These are phyloP conservation scores for Trametes cinnabarina DNA, from an alignment of 768 basidiomycete species.

Conservation along the genomic window DNA sequence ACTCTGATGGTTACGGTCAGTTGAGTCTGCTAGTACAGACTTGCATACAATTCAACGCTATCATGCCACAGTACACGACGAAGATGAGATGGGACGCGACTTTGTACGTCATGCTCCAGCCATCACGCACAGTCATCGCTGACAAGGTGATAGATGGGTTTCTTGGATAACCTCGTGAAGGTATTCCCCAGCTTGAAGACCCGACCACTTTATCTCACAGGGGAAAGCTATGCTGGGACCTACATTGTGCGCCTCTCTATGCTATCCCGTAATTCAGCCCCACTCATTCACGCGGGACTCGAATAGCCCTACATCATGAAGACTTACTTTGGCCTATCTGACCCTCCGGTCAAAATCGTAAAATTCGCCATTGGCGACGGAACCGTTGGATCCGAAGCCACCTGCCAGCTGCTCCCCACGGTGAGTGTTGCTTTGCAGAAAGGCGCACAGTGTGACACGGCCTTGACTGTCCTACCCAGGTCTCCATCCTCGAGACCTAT, in stretches of 20 bases:
- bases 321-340: constrained; percentile 58
- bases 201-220: constrained; percentile 65
- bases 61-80: constrained; percentile 33
- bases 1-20: constrained; percentile 53
- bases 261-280: background rate
- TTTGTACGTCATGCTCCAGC: constrained; percentile 36
- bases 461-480: constrained; percentile 35
- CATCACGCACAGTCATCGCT: background rate
- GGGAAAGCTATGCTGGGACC: constrained; percentile 74
- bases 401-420: constrained; percentile 54
- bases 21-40: background rate
- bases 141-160: constrained; percentile 54
- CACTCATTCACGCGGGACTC: background rate
- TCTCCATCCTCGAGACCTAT: constrained; percentile 63
- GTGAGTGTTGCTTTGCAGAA: constrained; percentile 35
- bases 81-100: constrained; percentile 62
- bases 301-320: constrained; percentile 72
- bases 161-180: constrained; percentile 67
- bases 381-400: constrained; percentile 48
- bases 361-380: constrained; percentile 75
- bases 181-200: constrained; percentile 68
- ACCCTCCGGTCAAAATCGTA: constrained; percentile 65
- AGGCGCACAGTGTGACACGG: too few relatives aligned
- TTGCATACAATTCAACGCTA: too few relatives aligned
- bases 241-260: constrained; percentile 51